These are phyloP conservation scores for Grigorovia transvaalensis DNA, from an alignment of 805 yeast species.

Conservation along the genomic window DNA sequence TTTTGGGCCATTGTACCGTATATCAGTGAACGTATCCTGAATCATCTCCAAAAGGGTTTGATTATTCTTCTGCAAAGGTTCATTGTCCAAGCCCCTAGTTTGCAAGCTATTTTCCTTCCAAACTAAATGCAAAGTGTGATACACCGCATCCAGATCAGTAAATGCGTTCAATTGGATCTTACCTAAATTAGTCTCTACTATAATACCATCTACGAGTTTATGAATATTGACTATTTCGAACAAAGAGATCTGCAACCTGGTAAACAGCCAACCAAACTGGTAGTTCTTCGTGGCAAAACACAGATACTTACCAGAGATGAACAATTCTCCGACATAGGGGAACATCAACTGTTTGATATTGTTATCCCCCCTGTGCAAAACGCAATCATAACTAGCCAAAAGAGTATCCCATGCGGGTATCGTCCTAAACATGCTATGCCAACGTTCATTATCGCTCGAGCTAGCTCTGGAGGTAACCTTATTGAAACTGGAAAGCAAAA, in stretches of 20 bases:
- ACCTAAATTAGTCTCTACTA: conserved; percentile 51
- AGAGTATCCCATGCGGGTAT: conserved; percentile 50
- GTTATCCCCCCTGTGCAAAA: conserved; percentile 57
- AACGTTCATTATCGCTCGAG: conserved; percentile 53
- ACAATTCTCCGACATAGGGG: conserved; percentile 76
- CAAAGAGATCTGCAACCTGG: conserved; percentile 62
- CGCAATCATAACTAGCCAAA: conserved; percentile 58
- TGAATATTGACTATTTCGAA: conserved; percentile 43
- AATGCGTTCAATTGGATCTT: conserved; percentile 82
- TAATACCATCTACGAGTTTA: conserved; percentile 75
- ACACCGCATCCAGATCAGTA: conserved; percentile 45
- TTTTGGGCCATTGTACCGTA: neutral
- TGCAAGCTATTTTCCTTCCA: neutral
- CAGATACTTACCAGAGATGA: conserved; percentile 63
- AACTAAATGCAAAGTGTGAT: conserved; percentile 60
- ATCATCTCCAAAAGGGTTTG: neutral
- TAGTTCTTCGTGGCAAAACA: conserved; percentile 68
- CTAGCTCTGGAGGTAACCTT: conserved; percentile 37
- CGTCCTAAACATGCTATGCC: conserved; percentile 62
- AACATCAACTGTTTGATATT: conserved; percentile 27
- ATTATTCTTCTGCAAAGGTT: too few species aligned
- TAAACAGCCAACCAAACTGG: conserved; percentile 67
- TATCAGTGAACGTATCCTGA: neutral
- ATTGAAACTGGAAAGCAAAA: conserved; percentile 1
- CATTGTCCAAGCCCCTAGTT: neutral